phyloP scores from a whole-genome alignment of 2,329 filamentous ascomycete species.

The Dothiorella sarmentorum region DNA sequence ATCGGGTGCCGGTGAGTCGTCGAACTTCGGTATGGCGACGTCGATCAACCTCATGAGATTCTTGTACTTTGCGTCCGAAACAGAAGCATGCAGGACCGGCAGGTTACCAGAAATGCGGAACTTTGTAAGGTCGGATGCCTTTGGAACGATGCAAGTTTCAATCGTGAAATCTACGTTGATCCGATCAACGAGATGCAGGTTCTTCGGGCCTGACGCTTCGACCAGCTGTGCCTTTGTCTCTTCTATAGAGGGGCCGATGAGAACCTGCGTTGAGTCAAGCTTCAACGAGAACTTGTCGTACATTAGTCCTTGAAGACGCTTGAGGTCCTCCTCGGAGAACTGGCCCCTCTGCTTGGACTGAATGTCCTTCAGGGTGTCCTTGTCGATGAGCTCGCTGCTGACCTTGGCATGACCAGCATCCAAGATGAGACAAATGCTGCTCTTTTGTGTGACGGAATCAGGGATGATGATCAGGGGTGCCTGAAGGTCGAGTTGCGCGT shows the following conservation, averaged over 20 bases:
- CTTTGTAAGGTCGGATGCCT: constrained; percentile 87
- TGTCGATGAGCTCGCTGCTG: constrained; percentile 88
- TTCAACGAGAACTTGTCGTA: constrained; percentile 97
- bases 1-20: constrained; percentile 42
- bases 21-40: constrained; percentile 85
- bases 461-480: constrained; percentile 95
- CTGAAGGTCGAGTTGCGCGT: constrained; percentile 91
- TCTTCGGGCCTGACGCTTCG: constrained; percentile 62
- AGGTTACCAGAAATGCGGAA: constrained; percentile 88
- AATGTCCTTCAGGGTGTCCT: constrained; percentile 82
- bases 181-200: constrained; percentile 86
- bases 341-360: constrained; percentile 85
- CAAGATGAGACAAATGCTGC: constrained; percentile 84
- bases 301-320: constrained; percentile 85
- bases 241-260: constrained; percentile 91
- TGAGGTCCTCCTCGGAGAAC: constrained; percentile 86
- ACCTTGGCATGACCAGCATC: constrained; percentile 96
- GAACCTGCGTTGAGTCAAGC: constrained; percentile 87
- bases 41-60: constrained; percentile 94
- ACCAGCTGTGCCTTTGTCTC: constrained; percentile 80
- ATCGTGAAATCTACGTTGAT: constrained; percentile 97
- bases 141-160: constrained; percentile 96
- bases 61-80: constrained; percentile 96
- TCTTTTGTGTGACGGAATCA: constrained; percentile 79
- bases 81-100: constrained; percentile 83